Conservation (phyloP, 305 asterid species). For the Caryopteris hybrid region DNA sequence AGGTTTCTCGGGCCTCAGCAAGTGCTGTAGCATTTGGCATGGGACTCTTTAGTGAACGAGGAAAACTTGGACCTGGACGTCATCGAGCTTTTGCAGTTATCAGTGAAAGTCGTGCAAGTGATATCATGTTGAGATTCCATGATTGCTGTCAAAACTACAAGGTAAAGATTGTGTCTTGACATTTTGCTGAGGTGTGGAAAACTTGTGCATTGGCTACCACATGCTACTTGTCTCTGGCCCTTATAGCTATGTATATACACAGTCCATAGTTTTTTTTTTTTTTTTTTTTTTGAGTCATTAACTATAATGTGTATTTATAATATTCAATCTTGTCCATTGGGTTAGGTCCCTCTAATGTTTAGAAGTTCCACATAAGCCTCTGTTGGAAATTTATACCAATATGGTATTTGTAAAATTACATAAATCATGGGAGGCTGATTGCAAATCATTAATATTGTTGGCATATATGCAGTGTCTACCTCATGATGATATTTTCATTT, state of each 20-base stretch:
- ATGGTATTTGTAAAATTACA: background rate
- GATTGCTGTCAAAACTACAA: slow-evolving; percentile 96
- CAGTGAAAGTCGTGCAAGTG: slow-evolving; percentile 97
- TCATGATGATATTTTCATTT: background rate
- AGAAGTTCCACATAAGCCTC: background rate
- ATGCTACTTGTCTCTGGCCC: background rate
- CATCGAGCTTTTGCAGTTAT: slow-evolving; percentile 93
- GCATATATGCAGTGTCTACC: background rate
- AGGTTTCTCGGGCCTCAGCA: slow-evolving; percentile 93
- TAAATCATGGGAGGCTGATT: background rate
- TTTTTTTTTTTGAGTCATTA: background rate
- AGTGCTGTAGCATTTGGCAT: slow-evolving; percentile 98
- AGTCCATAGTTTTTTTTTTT: background rate
- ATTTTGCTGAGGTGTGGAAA: slow-evolving; percentile 11
- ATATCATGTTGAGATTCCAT: slow-evolving; percentile 76
- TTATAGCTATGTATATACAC: background rate
- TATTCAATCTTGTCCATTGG: background rate
- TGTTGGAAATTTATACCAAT: background rate
- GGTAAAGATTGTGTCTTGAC: slow-evolving; percentile 32
- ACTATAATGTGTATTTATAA: background rate
- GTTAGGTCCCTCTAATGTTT: background rate
- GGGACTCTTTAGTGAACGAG: slow-evolving; percentile 82
- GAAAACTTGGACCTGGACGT: slow-evolving; percentile 78
- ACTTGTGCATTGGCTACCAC: background rate
- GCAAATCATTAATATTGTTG: background rate